Conservation (phyloP, 805 yeast genomes). For the Lachancea mirantina region DNA sequence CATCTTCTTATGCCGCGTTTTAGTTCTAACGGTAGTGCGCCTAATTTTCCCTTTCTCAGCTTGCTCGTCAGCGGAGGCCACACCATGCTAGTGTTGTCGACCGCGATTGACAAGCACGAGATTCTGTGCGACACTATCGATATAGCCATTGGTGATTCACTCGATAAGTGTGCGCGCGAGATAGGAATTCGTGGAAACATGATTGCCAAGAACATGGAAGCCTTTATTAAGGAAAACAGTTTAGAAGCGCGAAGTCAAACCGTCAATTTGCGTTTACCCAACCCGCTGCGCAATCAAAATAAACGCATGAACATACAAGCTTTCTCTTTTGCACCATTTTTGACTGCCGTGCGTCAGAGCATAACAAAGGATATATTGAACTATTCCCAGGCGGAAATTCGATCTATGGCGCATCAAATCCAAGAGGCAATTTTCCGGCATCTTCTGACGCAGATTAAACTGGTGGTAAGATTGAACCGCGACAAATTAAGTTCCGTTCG, state of each 20-base stretch:
- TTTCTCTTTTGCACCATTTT: conserved; percentile 76
- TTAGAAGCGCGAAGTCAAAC: conserved; percentile 5
- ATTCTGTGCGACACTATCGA: conserved; percentile 71
- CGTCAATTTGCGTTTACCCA: conserved; percentile 32
- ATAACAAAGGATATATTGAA: conserved; percentile 14
- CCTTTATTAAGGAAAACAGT: conserved; percentile 31
- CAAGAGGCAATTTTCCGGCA: conserved; percentile 71
- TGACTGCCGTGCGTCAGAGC: conserved; percentile 42
- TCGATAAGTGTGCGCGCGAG: conserved; percentile 88
- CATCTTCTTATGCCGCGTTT: conserved; percentile 68
- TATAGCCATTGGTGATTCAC: conserved; percentile 87
- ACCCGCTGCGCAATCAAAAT: conserved; percentile 46
- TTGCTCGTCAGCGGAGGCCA: conserved; percentile 91
- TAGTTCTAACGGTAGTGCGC: conserved; percentile 36
- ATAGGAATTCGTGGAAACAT: conserved; percentile 74
- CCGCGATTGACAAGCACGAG: conserved; percentile 55
- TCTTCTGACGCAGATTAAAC: conserved; percentile 52
- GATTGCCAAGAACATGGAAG: conserved; percentile 80
- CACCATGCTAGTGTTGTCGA: conserved; percentile 73
- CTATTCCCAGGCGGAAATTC: conserved; percentile 21
- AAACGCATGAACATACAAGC: conserved; percentile 40
- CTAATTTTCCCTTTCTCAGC: conserved; percentile 63
- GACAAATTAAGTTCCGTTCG: conserved; percentile 36
- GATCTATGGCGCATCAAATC: conserved; percentile 47
- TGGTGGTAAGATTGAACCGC: conserved; percentile 36